Evolutionary conservation across 805 yeast species (phyloP).

Genomic region (Starmerella apicola): DNA sequence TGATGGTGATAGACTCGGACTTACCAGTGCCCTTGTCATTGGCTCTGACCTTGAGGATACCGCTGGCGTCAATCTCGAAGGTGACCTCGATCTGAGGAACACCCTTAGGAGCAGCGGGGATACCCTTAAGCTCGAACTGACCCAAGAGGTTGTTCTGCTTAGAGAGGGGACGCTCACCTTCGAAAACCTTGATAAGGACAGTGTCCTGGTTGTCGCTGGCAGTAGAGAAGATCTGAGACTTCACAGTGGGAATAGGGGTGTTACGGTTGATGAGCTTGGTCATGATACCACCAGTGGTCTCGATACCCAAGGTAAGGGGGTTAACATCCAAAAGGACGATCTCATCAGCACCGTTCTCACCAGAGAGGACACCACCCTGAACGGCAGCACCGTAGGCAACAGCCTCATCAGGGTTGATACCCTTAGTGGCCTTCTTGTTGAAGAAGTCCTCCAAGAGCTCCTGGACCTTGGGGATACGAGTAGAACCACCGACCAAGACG

Average conservation of each 20-base stretch:
- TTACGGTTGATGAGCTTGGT: constrained; percentile 89
- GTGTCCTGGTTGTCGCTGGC: constrained; percentile 96
- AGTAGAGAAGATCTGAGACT: constrained; percentile 89
- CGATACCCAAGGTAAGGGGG: constrained; percentile 90
- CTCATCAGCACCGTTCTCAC: constrained; percentile 88
- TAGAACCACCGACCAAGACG: constrained; percentile 97
- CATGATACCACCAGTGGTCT: constrained; percentile 97
- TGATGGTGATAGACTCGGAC: constrained; percentile 78
- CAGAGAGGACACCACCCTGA: constrained; percentile 94
- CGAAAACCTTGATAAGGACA: constrained; percentile 84
- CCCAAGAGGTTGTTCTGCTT: constrained; percentile 86
- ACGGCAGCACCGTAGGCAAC: constrained; percentile 99
- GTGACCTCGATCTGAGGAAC: constrained; percentile 84
- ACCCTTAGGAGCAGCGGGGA: constrained; percentile 88
- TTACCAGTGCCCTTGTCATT: constrained; percentile 92
- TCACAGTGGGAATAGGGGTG: constrained; percentile 90
- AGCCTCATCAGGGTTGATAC: constrained; percentile 98
- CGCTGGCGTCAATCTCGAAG: constrained; percentile 78
- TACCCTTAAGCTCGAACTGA: constrained; percentile 73
- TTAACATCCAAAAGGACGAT: constrained; percentile 84
- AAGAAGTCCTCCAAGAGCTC: constrained; percentile 80
- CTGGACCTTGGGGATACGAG: constrained; percentile 98
- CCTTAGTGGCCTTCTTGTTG: constrained; percentile 89
- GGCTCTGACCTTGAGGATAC: constrained; percentile 76
- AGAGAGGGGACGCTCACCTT: constrained; percentile 92